phyloP scores from a whole-genome alignment of 208 protist genomes.

The Naegleria lovaniensis region DNA sequence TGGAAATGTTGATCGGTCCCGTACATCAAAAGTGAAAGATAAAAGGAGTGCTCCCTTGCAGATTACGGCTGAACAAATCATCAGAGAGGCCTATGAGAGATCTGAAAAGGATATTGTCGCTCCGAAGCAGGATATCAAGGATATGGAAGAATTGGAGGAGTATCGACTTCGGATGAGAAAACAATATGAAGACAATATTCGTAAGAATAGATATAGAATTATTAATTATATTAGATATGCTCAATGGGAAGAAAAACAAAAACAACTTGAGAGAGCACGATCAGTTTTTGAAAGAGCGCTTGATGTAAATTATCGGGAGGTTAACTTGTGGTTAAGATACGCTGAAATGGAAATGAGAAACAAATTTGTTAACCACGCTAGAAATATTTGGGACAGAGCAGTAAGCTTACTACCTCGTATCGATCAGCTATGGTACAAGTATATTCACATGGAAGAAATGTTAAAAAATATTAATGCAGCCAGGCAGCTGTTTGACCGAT shows the following conservation, averaged over 20 bases:
- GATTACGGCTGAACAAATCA: constrained; percentile 93
- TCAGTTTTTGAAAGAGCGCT: constrained; percentile 89
- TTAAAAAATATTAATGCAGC: constrained; percentile 72
- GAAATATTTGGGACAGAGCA: constrained; percentile 92
- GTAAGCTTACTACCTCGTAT: constrained; percentile 85
- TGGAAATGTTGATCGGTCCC: background rate
- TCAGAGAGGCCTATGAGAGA: constrained; percentile 87
- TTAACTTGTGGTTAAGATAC: constrained; percentile 89
- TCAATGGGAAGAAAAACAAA: constrained; percentile 91
- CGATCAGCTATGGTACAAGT: constrained; percentile 94
- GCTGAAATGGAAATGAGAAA: constrained; percentile 96
- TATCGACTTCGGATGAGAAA: constrained; percentile 85
- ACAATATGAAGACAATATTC: constrained; percentile 85
- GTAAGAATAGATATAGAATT: constrained; percentile 62
- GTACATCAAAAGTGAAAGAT: constrained; percentile 54
- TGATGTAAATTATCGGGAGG: constrained; percentile 74
- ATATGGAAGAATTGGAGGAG: constrained; percentile 82
- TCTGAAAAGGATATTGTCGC: constrained; percentile 50
- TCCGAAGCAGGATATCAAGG: constrained; percentile 86
- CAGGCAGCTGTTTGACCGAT: constrained; percentile 88
- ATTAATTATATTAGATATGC: constrained; percentile 91
- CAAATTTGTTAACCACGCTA: constrained; percentile 89
- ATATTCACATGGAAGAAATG: constrained; percentile 79
- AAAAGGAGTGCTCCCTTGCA: constrained; percentile 77
- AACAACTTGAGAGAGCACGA: constrained; percentile 85